phyloP scores from a whole-genome alignment of 1,139 yeast genomes.

The Sugiyamaella paludigena region DNA sequence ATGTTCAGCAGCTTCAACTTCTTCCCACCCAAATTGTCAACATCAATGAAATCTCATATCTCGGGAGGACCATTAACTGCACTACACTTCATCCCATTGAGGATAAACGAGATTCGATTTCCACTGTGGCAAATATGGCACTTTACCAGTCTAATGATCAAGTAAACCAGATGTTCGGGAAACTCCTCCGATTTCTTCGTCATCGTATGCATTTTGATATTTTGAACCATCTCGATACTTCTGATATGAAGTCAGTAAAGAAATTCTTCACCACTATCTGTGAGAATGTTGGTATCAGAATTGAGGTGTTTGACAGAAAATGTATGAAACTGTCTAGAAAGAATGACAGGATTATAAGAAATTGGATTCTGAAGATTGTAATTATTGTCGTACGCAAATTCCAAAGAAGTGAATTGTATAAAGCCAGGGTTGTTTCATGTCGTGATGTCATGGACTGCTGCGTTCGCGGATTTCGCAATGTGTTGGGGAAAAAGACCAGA shows the following conservation, averaged over 20 bases:
- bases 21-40: background rate
- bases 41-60: constrained; percentile 14
- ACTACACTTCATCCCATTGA: constrained; percentile 18
- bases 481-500: background rate
- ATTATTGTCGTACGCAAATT: background rate
- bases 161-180: background rate
- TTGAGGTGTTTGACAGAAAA: background rate
- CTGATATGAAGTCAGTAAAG: background rate
- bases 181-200: background rate
- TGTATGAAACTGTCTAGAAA: constrained; percentile 3
- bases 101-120: background rate
- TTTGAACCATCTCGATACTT: constrained; percentile 3
- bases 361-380: background rate
- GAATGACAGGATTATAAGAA: background rate
- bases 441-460: constrained; percentile 2
- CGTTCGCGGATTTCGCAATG: constrained; percentile 1
- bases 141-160: background rate
- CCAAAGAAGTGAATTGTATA: background rate
- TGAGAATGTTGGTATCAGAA: constrained; percentile 5
- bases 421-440: background rate
- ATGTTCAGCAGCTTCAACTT: too few relatives aligned
- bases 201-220: constrained; percentile 2
- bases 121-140: background rate
- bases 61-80: constrained; percentile 18
- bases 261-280: constrained; percentile 2